Base-by-base conservation (phyloP, 768 basidiomycete genomes). In the Trametopsis cervina region DNA sequence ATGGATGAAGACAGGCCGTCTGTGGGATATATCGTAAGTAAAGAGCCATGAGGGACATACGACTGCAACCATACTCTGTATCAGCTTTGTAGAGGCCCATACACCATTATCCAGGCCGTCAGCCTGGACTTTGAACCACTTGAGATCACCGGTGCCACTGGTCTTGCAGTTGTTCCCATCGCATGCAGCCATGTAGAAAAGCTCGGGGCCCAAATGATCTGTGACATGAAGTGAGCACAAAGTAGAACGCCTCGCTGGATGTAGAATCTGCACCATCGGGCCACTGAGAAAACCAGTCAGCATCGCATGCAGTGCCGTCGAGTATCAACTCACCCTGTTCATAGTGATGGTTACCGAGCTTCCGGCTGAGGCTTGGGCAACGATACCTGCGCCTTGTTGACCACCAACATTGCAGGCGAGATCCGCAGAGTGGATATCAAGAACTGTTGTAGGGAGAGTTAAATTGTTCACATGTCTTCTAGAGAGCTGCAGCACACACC, bases 101-200 rank as follows among this genome's bases (percentile, higher is more conserved):
- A 66, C 64, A 18, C 61, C 51, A 24, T 66, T 53, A 51, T 70
- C 64, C 54, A 73, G 74, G 38, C 75, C 74, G 24, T 53, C 65
- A 11, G 69, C 70, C 56, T 76, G 72, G 44, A 76, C 47, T 56
- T 76, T 76, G 66, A 76, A 76, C 75, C 73, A 76, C 46, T 62
- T 60, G 15, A 70, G 72, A 37, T 59, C 54, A 46, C 66, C 65
- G 27, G 70, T 67, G 47, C 56, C 51, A 41, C 60, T 59, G 2
- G 22, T 54, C 11, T 45, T 27, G 53, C 75, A 77, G 29, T 33
- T 15, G 45, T 70, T 67, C 20, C 69, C 72, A 46, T 66, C 65
- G 59, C 75, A 77, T 11, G 70, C 70, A 23, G 73, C 63, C 74
- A 77, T 76, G 56, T 75, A 75, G n/a, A 71, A 75, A 22, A 70